A percentile compares a stretch with the other conserved stretches of the same genome.
Evolutionary conservation across 257 asterid genomes (phyloP).

Genomic region (Penstemon newberryi): DNA sequence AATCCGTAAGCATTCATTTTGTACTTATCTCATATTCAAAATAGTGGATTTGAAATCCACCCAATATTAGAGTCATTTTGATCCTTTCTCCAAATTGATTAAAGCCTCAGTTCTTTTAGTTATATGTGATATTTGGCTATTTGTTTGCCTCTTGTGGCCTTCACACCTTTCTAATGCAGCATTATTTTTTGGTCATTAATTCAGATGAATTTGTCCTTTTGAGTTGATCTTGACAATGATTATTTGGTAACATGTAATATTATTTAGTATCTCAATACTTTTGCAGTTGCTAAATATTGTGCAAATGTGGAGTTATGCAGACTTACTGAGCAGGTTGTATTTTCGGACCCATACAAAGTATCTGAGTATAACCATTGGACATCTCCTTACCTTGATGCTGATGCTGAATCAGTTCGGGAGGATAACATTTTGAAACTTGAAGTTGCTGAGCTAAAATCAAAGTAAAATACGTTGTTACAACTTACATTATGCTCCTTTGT

Average conservation of each 20-base stretch:
- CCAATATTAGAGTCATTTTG: too few species aligned
- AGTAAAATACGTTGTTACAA: constrained; percentile 38
- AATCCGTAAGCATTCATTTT: too few species aligned
- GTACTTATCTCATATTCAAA: too few species aligned
- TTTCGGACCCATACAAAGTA: constrained; percentile 92
- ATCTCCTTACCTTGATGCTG: constrained; percentile 83
- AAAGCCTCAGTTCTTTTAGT: too few species aligned
- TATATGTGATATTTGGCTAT: neutral
- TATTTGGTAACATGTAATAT: constrained; percentile 6
- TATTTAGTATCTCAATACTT: constrained; percentile 28
- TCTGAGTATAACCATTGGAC: constrained; percentile 83
- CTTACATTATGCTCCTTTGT: constrained; percentile 2
- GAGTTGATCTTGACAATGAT: constrained; percentile 8
- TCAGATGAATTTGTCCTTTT: neutral
- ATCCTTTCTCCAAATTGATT: too few species aligned
- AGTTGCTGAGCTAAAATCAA: constrained; percentile 86
- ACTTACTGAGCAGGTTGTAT: constrained; percentile 93
- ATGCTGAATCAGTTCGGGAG: constrained; percentile 77
- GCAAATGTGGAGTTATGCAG: constrained; percentile 91
- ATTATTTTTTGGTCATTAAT: constrained; percentile 15
- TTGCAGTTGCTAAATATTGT: constrained; percentile 92
- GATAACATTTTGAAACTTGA: constrained; percentile 82
- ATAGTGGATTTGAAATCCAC: too few species aligned
- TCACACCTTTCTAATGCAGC: neutral
- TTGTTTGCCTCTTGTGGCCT: neutral